A percentile compares a stretch with the other conserved stretches of the same genome.
phyloP scores from a whole-genome alignment of 805 yeast genomes.

The Kuraishia hungarica region DNA sequence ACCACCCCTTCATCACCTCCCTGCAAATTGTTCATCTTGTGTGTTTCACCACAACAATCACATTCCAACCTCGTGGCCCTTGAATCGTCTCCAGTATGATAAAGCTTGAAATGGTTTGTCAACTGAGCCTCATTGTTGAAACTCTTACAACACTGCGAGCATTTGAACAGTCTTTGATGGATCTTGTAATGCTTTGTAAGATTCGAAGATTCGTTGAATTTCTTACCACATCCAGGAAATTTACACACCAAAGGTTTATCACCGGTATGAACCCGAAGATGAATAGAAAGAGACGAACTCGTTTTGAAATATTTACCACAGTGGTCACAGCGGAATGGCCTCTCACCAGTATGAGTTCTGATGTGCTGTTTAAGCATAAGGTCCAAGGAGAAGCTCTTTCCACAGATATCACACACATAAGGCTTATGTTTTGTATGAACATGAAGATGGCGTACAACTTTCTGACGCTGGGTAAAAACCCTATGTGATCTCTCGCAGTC shows the following conservation, averaged over 20 bases:
- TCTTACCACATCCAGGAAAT: conserved; percentile 71
- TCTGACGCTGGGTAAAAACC: conserved; percentile 76
- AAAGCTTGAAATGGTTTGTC: background rate
- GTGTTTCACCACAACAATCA: conserved; percentile 1
- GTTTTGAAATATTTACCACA: conserved; percentile 82
- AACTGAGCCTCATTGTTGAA: conserved; percentile 3
- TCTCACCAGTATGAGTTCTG: conserved; percentile 84
- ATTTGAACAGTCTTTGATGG: conserved; percentile 38
- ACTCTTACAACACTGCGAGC: conserved; percentile 3
- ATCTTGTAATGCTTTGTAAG: conserved; percentile 80
- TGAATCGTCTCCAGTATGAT: conserved; percentile 1
- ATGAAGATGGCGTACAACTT: conserved; percentile 76
- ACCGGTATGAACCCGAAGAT: conserved; percentile 81
- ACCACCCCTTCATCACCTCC: background rate
- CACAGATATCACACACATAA: conserved; percentile 61
- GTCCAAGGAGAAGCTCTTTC: conserved; percentile 66
- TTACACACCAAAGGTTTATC: conserved; percentile 80
- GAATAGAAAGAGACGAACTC: conserved; percentile 74
- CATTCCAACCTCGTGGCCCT: background rate
- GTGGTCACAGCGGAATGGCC: conserved; percentile 64
- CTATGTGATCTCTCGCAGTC: conserved; percentile 60
- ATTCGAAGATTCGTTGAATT: conserved; percentile 86
- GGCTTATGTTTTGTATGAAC: conserved; percentile 86
- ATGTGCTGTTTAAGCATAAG: conserved; percentile 72
- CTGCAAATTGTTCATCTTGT: background rate